Evolutionary conservation across 768 basidiomycete genomes (phyloP), one percentile per base, ranked within the genome.

Genomic region (Mrakia frigida): DNA sequence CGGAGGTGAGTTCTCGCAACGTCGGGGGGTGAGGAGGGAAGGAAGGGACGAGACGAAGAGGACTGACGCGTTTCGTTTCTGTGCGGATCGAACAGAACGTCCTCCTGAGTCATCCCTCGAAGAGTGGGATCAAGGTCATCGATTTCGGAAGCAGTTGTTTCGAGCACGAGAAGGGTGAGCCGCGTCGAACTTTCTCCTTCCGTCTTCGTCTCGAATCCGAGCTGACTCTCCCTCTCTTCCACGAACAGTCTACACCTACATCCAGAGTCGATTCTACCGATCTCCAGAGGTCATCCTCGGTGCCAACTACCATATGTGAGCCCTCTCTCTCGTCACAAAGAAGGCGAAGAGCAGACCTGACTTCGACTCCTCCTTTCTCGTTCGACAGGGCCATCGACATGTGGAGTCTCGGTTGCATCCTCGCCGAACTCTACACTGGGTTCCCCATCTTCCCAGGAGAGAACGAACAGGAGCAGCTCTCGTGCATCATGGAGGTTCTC

Each of bases 211-310:
- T 53, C 39, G 33, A 35, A 5, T 6, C 3, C 33, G 41, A 10
- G 61, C 67, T 74, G 41, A 70, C 28, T 14, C 6, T 33, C 3
- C n/a, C 7, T 14, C 6, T 10, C 37, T 56, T 59, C 39, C 25
- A 2, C 33, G 18, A 35, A 6, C 78, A 99, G 97, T 99, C 79
- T 99, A 98, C 83, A 99, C 97, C 1, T 99, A 99, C 82, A 98
- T 99, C 79, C 97, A 98, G 84, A 96, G 94, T 85, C 92, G 97
- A 59, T 99, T 99, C 86, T 99, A 99, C 85, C 93, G 97, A n/a
- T 97, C 94, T 28, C 97, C 97, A 4, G 97, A 99, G 84, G 96
- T 99, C 80, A 99, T 99, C 74, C 88, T 99, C 53, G 97, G 97
- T 73, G 93, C 96, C 91, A 97, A 94, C 83, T 99, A 99, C 83